phyloP scores from a whole-genome alignment of 371 early-diverging fungal species.

The Basidiobolus meristosporus region DNA sequence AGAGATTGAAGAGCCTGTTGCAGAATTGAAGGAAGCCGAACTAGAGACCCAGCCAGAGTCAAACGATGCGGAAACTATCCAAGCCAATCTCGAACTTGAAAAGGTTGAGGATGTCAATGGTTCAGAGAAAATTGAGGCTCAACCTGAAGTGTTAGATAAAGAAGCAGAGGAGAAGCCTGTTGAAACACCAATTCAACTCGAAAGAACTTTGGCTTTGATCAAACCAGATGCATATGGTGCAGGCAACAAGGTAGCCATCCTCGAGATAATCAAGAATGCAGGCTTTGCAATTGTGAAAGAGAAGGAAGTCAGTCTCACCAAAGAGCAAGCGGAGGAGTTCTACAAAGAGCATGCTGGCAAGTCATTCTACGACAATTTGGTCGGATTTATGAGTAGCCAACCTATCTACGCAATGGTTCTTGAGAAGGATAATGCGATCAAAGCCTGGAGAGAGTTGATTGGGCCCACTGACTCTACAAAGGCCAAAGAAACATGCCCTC shows the following conservation, averaged over 20 bases:
- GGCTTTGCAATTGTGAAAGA: slow-evolving; percentile 18
- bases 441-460: slow-evolving; percentile 44
- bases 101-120: not conserved
- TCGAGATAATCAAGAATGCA: slow-evolving; percentile 14
- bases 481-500: slow-evolving; percentile 34
- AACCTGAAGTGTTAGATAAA: not conserved
- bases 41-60: too few relatives aligned
- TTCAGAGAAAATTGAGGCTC: not conserved
- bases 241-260: slow-evolving; percentile 11
- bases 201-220: slow-evolving; percentile 35
- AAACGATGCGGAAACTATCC: too few relatives aligned
- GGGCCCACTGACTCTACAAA: slow-evolving; percentile 56
- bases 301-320: slow-evolving; percentile 29
- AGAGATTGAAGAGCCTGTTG: too few relatives aligned
- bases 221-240: slow-evolving; percentile 58
- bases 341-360: slow-evolving; percentile 42
- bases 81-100: not conserved
- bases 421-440: slow-evolving; percentile 39
- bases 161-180: not conserved
- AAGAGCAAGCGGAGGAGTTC: slow-evolving; percentile 30
- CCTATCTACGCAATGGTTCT: slow-evolving; percentile 51
- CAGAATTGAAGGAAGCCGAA: too few relatives aligned
- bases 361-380: slow-evolving; percentile 34
- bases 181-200: not conserved
- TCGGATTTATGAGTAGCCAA: slow-evolving; percentile 39